Base-by-base conservation (phyloP, 257 asterid genomes). In the Lantana camara region DNA sequence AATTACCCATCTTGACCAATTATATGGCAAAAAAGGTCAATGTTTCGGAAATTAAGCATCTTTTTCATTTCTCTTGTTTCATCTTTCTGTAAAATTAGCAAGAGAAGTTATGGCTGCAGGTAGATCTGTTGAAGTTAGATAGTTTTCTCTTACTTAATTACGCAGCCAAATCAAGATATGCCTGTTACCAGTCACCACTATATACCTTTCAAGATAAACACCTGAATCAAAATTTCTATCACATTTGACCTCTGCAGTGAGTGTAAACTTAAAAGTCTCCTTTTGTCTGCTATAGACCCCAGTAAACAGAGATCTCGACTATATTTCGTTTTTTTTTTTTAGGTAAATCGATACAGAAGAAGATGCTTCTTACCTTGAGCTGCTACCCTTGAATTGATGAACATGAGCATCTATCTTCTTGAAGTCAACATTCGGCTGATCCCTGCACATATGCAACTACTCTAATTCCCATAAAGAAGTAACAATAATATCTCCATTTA, bases 381-480 rank as follows among this genome's bases (percentile, higher is more conserved):
- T 90, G 87, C 97, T 90, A 22, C 97, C 97, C 75, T 90, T 90
- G 23, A 88, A 74, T 72, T 90, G 97, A 68, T 90, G 97, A 82
- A 88, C 95, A 63, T 83, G 72, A 30, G 93, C 95, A 85, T 88
- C 96, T 61, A 90, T 77, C 78, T 80, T 85, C 77, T 74, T 83
- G 45, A 90, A 90, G 75, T 90, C 88, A 53, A 88, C 89, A 60
- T 49, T 76, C 77, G 68, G 89, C 73, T 77, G 90, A 61, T 79
- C 78, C 69, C 92, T 88, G 69, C 60, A 71, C 62, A 71, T 60
- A 66, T 34, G 19, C 74, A 61, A 35, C 3, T 34, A 37, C 3
- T 16, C 5, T 40, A 19, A 40, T 23, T 20, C 68, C 51, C 55
- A 41, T 14, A 48, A 48, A 48, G n/a, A 6, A 49, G 20, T 11